Evolutionary conservation across 2,329 filamentous ascomycete species (phyloP), one percentile per base, ranked within the genome.

Genomic region (Ploettnerulaceae sp.): DNA sequence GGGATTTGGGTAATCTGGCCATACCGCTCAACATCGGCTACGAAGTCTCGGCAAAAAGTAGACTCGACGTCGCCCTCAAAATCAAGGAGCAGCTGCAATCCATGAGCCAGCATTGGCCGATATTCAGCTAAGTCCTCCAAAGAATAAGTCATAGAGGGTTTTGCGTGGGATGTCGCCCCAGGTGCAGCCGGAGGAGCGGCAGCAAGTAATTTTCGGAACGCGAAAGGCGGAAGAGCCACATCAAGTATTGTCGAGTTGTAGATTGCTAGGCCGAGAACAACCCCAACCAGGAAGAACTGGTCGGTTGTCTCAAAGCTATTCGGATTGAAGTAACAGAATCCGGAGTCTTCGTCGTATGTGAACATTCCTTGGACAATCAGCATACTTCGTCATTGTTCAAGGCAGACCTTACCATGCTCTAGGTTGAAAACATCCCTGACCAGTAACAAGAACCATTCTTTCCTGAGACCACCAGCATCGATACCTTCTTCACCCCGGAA

Each of bases 221-320:
- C 84, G 64, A 95, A 95, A 0, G 89, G 86, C 1, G 90, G 90
- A 15, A 96, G 75, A 2, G 88, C 86, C 38, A 95, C 78, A 61
- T 95, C 90, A 14, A 96, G 72, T 56, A 95, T 95, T 0, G 88
- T 95, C 2, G 88, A 94, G 66, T 96, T 95, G 69, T 95, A 95
- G 51, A 96, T 95, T 11, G 90, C 90, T 48, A 96, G 72, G 0
- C 90, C 90, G 45, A 96, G 75, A 6, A 95, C 75, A 9, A 93
- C 87, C 1, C 90, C 90, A 21, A 96, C 86, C 17, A 95, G 74
- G 62, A 93, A 95, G 66, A 87, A 96, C 56, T 95, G 89, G 61
- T 95, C 89, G 0, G 88, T 90, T 0, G 87, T 90, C 64, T 95
- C 90, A 57, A 95, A 89, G 12, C 86, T 88, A 62, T 84, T 80